Conservation (phyloP, 345 rosid species). For the Salix koriyanagi region DNA sequence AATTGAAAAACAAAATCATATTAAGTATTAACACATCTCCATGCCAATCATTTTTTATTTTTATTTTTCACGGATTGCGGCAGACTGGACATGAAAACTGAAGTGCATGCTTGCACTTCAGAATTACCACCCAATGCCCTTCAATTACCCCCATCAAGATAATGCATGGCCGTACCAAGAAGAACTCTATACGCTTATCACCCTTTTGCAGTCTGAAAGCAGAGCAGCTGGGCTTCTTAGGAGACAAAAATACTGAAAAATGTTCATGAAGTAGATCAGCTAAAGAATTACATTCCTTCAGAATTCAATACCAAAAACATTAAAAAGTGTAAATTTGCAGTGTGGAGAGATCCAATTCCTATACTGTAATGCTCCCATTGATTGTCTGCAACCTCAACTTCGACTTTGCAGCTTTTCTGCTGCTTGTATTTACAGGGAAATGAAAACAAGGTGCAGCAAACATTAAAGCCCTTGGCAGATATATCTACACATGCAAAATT, state of each 20-base stretch:
- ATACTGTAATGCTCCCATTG: not conserved
- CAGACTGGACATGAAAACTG: too few relatives aligned
- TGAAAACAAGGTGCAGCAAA: not conserved
- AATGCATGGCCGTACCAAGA: too few relatives aligned
- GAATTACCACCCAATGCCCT: too few relatives aligned
- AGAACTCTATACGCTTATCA: too few relatives aligned
- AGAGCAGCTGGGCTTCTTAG: not conserved
- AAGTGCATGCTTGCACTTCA: too few relatives aligned
- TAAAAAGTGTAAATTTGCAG: not conserved
- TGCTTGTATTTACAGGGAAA: not conserved
- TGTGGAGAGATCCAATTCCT: not conserved
- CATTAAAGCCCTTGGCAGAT: not conserved
- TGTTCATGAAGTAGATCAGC: not conserved
- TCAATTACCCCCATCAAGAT: too few relatives aligned
- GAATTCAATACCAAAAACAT: not conserved
- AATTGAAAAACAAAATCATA: too few relatives aligned
- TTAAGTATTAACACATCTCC: too few relatives aligned
- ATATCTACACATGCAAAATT: constrained; percentile 10
- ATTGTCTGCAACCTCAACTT: not conserved
- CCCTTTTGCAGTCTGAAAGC: not conserved
- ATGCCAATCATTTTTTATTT: too few relatives aligned
- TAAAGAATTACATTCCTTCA: not conserved
- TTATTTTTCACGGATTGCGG: too few relatives aligned
- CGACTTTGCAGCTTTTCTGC: not conserved
- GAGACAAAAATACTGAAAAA: not conserved